Evolutionary conservation across 2,329 filamentous ascomycete species (phyloP), one percentile per base, ranked within the genome.

Genomic region (Passalora sequoiae): DNA sequence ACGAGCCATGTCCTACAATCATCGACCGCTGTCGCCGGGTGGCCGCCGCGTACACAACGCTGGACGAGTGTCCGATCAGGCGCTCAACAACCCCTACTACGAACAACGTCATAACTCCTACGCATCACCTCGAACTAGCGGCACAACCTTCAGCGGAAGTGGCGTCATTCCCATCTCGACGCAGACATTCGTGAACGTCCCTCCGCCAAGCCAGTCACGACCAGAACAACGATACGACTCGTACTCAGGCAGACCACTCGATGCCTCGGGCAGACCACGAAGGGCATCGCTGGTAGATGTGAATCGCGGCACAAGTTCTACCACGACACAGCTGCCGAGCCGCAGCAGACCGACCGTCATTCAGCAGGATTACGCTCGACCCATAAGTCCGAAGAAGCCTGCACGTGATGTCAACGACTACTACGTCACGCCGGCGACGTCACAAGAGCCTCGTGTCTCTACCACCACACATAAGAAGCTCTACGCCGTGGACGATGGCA

Each of bases 401-500:
- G 57, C 58, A 27, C 60, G 64, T 19, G 63, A 65, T 50, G 27
- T 53, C n/a, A 36, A 17, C 33, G 58, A 64, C 29, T 60, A 63
- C 45, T 70, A 67, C 56, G 60, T 69, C 39, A 65, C 63, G 2
- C 64, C 68, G 6, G 50, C 49, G 7, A 24, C 20, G 15, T 58
- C 61, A 12, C 59, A 59, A 38, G 58, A 60, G 39, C 52, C 54
- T 15, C 51, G 51, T 13, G 42, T 46, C 19, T 46, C 49, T 6
- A 62, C 66, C 19, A 49, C 49, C 5, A 62, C 66, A 21, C 69
- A 72, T 51, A 72, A 70, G 56, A 71, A 70, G 53, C 60, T 73
- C 17, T 74, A 74, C 58, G 71, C 67, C 48, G 66, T 74, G 8
- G 70, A 72, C 39, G 67, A 72, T 43, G 64, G 63, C 13, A 51